Percentiles rank a stretch among this genome's conserved stretches.
phyloP scores from a whole-genome alignment of 192 early-diverging fungal species.

The Allomyces javanicus region DNA sequence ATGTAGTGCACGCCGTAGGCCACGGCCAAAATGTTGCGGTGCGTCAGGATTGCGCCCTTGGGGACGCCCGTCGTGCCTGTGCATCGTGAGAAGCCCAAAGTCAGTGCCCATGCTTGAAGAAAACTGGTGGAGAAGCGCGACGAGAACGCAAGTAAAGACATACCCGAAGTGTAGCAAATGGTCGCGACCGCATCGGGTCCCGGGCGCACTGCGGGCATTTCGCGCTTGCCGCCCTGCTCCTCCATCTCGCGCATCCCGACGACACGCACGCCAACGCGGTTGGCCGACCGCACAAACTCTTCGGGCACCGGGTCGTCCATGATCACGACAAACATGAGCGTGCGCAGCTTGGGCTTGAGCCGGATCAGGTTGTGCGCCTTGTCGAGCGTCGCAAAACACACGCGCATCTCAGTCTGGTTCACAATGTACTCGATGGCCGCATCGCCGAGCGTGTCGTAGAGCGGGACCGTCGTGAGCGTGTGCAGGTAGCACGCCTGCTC shows the following conservation, averaged over 20 bases:
- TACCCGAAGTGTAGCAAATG: constrained; percentile 72
- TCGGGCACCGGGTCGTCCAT: constrained; percentile 24
- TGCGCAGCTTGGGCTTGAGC: constrained; percentile 16
- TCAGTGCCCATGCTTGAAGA: not conserved
- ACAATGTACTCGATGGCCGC: constrained; percentile 60
- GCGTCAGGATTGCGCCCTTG: constrained; percentile 72
- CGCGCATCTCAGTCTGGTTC: constrained; percentile 56
- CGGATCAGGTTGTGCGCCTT: constrained; percentile 33
- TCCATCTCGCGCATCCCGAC: constrained; percentile 39
- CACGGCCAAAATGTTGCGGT: constrained; percentile 48
- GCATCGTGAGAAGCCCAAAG: no score
- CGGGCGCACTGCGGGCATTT: constrained; percentile 23
- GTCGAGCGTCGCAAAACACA: constrained; percentile 38
- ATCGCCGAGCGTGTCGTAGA: constrained; percentile 73
- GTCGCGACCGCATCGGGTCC: constrained; percentile 49
- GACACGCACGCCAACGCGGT: constrained; percentile 6
- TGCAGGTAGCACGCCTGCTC: constrained; percentile 47
- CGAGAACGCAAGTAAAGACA: not conserved
- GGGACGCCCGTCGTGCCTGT: constrained; percentile 59
- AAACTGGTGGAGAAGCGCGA: not conserved
- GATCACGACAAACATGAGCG: constrained; percentile 27
- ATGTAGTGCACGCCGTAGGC: constrained; percentile 10
- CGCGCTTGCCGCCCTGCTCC: constrained; percentile 30
- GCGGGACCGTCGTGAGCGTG: constrained; percentile 53
- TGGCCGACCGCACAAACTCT: constrained; percentile 11